Evolutionary conservation across 1,284 basidiomycete species (phyloP).

Genomic region (Flammula alnicola): DNA sequence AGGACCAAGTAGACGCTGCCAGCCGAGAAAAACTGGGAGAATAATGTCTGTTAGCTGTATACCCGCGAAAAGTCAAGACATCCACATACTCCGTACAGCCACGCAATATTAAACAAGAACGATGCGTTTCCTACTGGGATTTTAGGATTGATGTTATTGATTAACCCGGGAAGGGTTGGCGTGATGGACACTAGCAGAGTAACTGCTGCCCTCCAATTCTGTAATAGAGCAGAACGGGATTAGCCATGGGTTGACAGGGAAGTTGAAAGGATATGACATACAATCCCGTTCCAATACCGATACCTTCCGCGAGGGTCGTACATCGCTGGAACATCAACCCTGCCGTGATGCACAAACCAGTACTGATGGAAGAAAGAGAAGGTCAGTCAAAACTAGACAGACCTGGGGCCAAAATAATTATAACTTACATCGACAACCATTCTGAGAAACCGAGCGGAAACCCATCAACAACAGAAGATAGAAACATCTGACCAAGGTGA

Average conservation of each 20-base stretch:
- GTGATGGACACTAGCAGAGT: slow-evolving; percentile 66
- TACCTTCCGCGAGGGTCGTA: slow-evolving; percentile 71
- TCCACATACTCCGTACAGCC: slow-evolving; percentile 69
- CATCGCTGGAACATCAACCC: slow-evolving; percentile 73
- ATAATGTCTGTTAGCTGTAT: background rate
- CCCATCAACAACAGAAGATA: background rate
- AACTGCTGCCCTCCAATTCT: slow-evolving; percentile 78
- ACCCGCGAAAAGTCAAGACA: background rate
- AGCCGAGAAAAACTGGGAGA: slow-evolving; percentile 35
- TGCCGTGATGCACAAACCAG: slow-evolving; percentile 66
- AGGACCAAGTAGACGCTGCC: slow-evolving; percentile 51
- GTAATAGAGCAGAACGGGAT: background rate
- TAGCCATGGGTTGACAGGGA: background rate
- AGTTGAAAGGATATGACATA: slow-evolving; percentile 37
- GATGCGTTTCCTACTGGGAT: slow-evolving; percentile 57
- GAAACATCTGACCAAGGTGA: slow-evolving; percentile 1
- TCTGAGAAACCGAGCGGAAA: slow-evolving; percentile 26
- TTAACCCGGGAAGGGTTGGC: slow-evolving; percentile 71
- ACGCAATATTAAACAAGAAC: slow-evolving; percentile 68
- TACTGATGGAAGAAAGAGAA: slow-evolving; percentile 46
- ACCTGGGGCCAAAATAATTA: background rate
- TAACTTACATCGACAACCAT: slow-evolving; percentile 70
- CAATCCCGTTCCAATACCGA: slow-evolving; percentile 65
- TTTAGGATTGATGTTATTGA: slow-evolving; percentile 64
- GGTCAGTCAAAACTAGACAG: slow-evolving; percentile 3